These are phyloP conservation scores for Macadamia integrifolia DNA, from an alignment of 164 flowering plant species.

Conservation along the genomic window DNA sequence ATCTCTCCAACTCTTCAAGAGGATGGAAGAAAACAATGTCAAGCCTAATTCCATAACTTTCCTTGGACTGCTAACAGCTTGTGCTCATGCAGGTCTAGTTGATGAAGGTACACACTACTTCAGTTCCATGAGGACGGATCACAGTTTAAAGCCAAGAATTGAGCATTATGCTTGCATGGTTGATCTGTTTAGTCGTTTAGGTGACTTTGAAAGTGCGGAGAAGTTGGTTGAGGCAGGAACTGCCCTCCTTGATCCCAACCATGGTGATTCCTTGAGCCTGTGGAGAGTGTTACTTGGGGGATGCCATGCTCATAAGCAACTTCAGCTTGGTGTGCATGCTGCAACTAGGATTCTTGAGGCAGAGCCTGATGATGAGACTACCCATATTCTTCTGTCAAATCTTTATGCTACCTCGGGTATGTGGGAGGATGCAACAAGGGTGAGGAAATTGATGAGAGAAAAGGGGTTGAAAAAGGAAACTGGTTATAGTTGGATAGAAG, in stretches of 20 bases:
- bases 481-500: slow-evolving; percentile 36
- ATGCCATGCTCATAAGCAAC: slow-evolving; percentile 30
- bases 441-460: slow-evolving; percentile 19
- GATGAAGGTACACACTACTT: slow-evolving; percentile 24
- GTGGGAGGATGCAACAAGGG: slow-evolving; percentile 24
- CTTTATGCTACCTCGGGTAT: slow-evolving; percentile 25
- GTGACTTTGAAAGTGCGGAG: slow-evolving; percentile 22
- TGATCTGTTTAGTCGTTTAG: slow-evolving; percentile 30
- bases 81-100: slow-evolving; percentile 31
- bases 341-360: slow-evolving; percentile 26
- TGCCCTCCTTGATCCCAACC: slow-evolving; percentile 9
- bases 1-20: slow-evolving; percentile 23
- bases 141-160: slow-evolving; percentile 19
- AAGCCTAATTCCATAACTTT: slow-evolving; percentile 29
- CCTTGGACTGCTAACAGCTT: slow-evolving; percentile 30
- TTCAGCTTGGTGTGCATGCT: slow-evolving; percentile 26
- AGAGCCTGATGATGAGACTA: slow-evolving; percentile 34
- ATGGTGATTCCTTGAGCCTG: slow-evolving; percentile 13
- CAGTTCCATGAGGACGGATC: slow-evolving; percentile 23
- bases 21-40: slow-evolving; percentile 18
- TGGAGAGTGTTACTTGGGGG: slow-evolving; percentile 37
- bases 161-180: slow-evolving; percentile 41
- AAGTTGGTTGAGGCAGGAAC: slow-evolving; percentile 11
- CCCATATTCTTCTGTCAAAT: slow-evolving; percentile 30
- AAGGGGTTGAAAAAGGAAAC: slow-evolving; percentile 28